Evolutionary conservation across 2,329 filamentous ascomycete species (phyloP).

Genomic region (Hypoxylon sp.): DNA sequence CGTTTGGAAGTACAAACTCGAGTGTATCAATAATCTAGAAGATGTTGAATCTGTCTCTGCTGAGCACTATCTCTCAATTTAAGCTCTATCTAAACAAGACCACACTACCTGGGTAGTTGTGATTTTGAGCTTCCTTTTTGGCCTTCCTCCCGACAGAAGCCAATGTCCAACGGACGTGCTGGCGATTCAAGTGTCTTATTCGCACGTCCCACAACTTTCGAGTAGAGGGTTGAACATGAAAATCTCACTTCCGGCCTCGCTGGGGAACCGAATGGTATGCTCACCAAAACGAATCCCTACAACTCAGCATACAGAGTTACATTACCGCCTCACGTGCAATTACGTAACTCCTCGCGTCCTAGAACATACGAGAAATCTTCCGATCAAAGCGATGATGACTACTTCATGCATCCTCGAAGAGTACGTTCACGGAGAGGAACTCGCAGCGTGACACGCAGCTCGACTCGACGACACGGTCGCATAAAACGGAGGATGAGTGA

Average conservation of each 20-base stretch:
- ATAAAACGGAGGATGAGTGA: neutral
- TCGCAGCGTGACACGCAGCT: neutral
- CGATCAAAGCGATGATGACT: neutral
- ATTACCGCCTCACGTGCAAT: neutral
- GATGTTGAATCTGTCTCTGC: neutral
- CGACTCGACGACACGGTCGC: neutral
- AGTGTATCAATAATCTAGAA: neutral
- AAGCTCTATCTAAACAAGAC: neutral
- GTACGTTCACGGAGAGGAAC: neutral
- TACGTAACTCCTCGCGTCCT: neutral
- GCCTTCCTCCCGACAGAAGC: neutral
- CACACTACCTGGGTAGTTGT: neutral
- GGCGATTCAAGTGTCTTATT: neutral
- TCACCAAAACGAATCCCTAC: neutral
- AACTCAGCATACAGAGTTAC: neutral
- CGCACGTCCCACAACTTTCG: constrained; percentile 4
- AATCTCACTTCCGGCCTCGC: neutral
- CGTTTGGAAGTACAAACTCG: neutral
- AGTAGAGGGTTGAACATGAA: neutral
- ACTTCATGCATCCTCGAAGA: neutral
- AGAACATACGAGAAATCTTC: neutral
- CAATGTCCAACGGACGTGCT: neutral
- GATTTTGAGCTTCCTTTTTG: neutral
- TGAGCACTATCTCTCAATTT: neutral
- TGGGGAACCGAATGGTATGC: neutral